Base-by-base conservation (phyloP, 2,329 filamentous ascomycete genomes). In the Dothideomycetes sp. region DNA sequence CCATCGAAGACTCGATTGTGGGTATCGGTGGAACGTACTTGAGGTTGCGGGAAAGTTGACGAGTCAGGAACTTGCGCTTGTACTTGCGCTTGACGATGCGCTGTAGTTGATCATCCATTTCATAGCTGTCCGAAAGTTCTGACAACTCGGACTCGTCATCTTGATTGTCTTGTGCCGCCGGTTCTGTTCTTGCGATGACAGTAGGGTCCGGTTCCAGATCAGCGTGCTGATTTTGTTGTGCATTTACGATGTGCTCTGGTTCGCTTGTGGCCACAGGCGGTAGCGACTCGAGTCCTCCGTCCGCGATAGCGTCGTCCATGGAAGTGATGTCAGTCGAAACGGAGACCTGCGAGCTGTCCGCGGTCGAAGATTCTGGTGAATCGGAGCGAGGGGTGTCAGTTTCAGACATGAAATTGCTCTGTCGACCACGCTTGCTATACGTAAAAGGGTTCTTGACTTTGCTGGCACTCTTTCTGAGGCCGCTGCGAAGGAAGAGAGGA, bases 41-140 rank as follows among this genome's bases (percentile, higher is more conserved):
- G 15, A 43, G 39, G 31, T 44, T 45, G 10, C 41, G 41, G n/a
- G 37, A 24, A 24, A 37, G 42, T 43, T 49, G 18, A 10, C 45
- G 40, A 7, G 45, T 47, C 4, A 38, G 42, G 14, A 42, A 37
- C 14, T 37, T 42, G 11, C 30, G 29, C 29, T 24, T 43, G 22
- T 34, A 36, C 39, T 61, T 61, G 41, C 55, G 54, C 38, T 55
- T 56, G 33, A 63, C 52, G 22, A 64, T 53, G 42, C 54, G 45
- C 37, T 57, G 55, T 18, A 52, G 45, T 31, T 51, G 48, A 41
- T 61, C 56, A 48, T 64, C 60, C 47, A 64, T 51, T 41, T 60
- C 60, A 42, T 51, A 48, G 43, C 48, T 57, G 35, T 55, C 51
- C 36, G 59, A 61, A 19, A 64, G 54, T 19, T 63, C 60, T 48